phyloP scores from a whole-genome alignment of 2,329 filamentous ascomycete genomes.

The Plectosphaerella cucumerina region DNA sequence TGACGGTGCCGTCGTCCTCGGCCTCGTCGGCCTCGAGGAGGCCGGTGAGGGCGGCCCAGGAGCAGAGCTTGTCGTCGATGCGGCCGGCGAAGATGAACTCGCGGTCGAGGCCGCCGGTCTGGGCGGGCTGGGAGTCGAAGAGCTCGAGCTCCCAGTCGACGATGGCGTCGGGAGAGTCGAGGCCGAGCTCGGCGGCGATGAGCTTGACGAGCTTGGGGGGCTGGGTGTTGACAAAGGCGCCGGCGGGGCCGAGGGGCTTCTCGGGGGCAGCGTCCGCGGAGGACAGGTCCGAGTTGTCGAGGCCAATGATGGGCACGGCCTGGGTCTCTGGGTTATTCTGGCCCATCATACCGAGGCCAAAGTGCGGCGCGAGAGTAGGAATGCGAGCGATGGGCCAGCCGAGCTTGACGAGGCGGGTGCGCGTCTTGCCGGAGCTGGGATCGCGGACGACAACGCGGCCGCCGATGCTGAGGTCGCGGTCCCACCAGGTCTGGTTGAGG shows the following conservation, averaged over 20 bases:
- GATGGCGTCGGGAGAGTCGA: slow-evolving; percentile 69
- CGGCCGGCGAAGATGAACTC: slow-evolving; percentile 94
- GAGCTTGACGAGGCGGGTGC: slow-evolving; percentile 79
- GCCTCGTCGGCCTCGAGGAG: slow-evolving; percentile 64
- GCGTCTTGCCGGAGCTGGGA: slow-evolving; percentile 66
- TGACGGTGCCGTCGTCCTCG: slow-evolving; percentile 65
- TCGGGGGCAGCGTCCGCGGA: slow-evolving; percentile 22
- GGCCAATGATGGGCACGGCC: slow-evolving; percentile 87
- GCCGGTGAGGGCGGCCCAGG: slow-evolving; percentile 82
- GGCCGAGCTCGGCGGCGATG: slow-evolving; percentile 73
- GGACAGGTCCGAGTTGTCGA: slow-evolving; percentile 65
- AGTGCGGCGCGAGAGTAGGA: slow-evolving; percentile 89
- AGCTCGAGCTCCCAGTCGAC: slow-evolving; percentile 97
- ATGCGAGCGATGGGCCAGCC: slow-evolving; percentile 93
- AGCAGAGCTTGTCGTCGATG: slow-evolving; percentile 97
- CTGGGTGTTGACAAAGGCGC: slow-evolving; percentile 77
- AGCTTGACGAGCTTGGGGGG: slow-evolving; percentile 79
- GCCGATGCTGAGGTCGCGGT: slow-evolving; percentile 86
- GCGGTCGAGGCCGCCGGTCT: slow-evolving; percentile 77
- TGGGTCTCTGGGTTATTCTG: slow-evolving; percentile 82
- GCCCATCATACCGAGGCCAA: slow-evolving; percentile 70
- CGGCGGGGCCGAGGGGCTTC: slow-evolving; percentile 51
- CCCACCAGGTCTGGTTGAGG: slow-evolving; percentile 92
- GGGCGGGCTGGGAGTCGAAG: slow-evolving; percentile 83
- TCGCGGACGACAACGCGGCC: slow-evolving; percentile 84